Base-by-base conservation (phyloP, 2,329 filamentous ascomycete species). In the Chaetomiaceae sp. region DNA sequence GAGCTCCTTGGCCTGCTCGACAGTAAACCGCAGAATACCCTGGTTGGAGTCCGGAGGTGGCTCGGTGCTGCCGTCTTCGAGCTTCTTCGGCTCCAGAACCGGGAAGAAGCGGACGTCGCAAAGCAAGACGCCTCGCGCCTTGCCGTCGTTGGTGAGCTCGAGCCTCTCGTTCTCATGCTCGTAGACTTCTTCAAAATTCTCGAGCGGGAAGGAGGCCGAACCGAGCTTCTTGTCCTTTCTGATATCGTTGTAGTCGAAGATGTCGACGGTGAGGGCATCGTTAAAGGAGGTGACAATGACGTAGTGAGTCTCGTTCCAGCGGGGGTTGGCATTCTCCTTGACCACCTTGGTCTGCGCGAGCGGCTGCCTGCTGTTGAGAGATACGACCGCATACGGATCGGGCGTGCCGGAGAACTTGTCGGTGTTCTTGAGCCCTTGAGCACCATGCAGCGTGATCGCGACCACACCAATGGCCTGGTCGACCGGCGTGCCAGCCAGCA, bases 261-360 rank as follows among this genome's bases (percentile, higher is more conserved):
- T 70, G 52, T 88, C 83, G 52, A 99, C 80, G 20, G 92, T 94
- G 51, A 99, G 77, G 25, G 87, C 80, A 67, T 99, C 94, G 54
- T 88, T 88, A 67, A 95, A 87, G 4, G 90, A 95, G 1, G 90
- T 95, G 61, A 99, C 79, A 60, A 99, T 94, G 63, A 97, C 83
- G 68, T 96, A 96, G 66, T 96, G 84, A 0, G 94, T 99, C 72
- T 99, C 92, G 65, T 94, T 95, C 94, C 94, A 99, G 63, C 87
- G 83, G 6, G 94, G 94, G 65, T 90, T 95, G 47, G 85, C 76
- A 52, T 87, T 94, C 65, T 96, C 90, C 56, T 86, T 82, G 57
- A 96, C 75, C 2, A 84, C 88, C 79, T 97, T 96, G 40, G 94
- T 99, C 64, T 88, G 85, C 34, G 88, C 94, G 47, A 99, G 81